Evolutionary conservation across 805 yeast species (phyloP).

Genomic region (Barnettozyma sp.): DNA sequence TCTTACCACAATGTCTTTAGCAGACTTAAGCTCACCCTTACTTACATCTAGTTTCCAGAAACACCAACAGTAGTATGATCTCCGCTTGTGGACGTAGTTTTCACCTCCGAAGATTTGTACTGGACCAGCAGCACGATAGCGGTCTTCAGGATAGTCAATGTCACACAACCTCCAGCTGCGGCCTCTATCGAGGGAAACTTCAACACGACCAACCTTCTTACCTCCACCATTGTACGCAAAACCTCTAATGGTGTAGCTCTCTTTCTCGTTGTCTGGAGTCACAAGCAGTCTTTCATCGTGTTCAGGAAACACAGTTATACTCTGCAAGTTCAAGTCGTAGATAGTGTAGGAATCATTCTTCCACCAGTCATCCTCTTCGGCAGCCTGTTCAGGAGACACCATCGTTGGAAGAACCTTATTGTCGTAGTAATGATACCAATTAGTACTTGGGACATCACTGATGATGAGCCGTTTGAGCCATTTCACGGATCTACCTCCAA

Average conservation of each 20-base stretch:
- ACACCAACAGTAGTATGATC: conserved; percentile 31
- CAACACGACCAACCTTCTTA: conserved; percentile 28
- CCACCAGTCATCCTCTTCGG: conserved; percentile 31
- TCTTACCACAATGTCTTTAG: conserved; percentile 29
- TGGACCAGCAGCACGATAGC: conserved; percentile 27
- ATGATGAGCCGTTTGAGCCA: conserved; percentile 28
- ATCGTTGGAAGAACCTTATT: conserved; percentile 32
- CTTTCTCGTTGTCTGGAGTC: conserved; percentile 6
- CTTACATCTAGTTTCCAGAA: conserved; percentile 27
- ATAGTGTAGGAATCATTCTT: conserved; percentile 31
- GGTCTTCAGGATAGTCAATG: conserved; percentile 30
- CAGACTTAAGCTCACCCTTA: conserved; percentile 13
- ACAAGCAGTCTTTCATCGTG: conserved; percentile 22
- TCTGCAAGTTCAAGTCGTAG: conserved; percentile 29
- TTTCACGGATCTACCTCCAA: conserved; percentile 34
- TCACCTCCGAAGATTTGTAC: conserved; percentile 28
- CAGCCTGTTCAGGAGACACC: conserved; percentile 30
- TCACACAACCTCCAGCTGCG: conserved; percentile 26
- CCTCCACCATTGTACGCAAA: conserved; percentile 35
- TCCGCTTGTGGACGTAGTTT: conserved; percentile 28
- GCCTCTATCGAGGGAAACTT: conserved; percentile 30
- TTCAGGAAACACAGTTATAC: conserved; percentile 28
- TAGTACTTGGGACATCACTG: conserved; percentile 29
- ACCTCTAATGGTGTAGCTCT: conserved; percentile 23
- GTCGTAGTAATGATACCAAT: conserved; percentile 33